Base-by-base conservation (phyloP, 306 rosid genomes). In the Vigna nakashimae region DNA sequence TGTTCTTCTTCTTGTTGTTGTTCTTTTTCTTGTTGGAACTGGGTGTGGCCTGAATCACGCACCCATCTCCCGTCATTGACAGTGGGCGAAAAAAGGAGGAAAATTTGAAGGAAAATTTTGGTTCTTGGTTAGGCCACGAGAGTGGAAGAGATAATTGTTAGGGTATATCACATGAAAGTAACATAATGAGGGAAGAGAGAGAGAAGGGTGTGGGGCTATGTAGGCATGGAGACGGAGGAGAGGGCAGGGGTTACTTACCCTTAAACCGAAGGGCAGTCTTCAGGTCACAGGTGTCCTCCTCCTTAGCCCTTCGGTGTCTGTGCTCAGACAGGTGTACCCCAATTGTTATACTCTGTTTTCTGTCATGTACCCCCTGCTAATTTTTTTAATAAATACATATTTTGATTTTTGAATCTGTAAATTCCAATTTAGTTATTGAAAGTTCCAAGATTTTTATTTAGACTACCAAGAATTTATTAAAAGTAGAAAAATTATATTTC, bases 1-100 rank as follows among this genome's bases (percentile, higher is more conserved):
- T 88, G 69, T 86, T 89, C 78, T 90, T 88, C 84, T 93, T 93
- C 88, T 91, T 94, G 78, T 76, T 85, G 71, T 79, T 90, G 17
- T 77, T 86, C 6, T 77, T 88, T 34, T 59, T 88, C 1, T 71
- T 82, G 1, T 50, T 85, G 65, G 97, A 82, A 77, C 74, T 86
- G 65, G 9, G 65, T 11, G 50, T 6, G 24, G 36, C 48, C 62
- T 83, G 85, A 80, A 83, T 52, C 63, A 40, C 34, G 10, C 48
- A 34, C 15, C 76, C 84, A 60, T 88, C 98, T 9, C 91, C 98
- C 88, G 82, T 90, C 82, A 84, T 86, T 58, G 80, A 77, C 38
- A 51, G 73, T 71, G 73, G 74, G 77, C 53, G 69, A 81, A 28
- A 49, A 45, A 79, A 72, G 45, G 74, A 71, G 7, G 1, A 16